Evolutionary conservation across 2,329 filamentous ascomycete species (phyloP), one percentile per base, ranked within the genome.

Genomic region (Ceratocystis papillata): DNA sequence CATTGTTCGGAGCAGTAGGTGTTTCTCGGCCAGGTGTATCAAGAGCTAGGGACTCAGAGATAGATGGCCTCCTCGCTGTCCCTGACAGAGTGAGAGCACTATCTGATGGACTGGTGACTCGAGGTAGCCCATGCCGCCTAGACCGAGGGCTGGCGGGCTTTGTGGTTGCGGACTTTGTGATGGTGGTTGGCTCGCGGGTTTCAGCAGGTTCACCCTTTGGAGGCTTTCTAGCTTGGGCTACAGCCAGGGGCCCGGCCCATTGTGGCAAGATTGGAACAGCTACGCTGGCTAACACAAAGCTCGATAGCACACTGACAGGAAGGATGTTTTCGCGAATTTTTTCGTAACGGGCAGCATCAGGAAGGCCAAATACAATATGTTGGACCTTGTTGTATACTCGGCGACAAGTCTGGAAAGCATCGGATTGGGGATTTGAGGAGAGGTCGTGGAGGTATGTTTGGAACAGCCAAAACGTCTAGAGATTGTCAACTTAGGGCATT

Each of bases 311-410:
- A 5, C 88, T 89, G 65, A 93, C 88, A 6, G 89, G 89, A 48
- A 93, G 75, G 5, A 88, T 81, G 74, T 94, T 94, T 75, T 93
- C 89, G 73, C 85, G 87, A 74, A 94, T 91, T 77, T 87, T 87
- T 71, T 90, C 87, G 70, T 85, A 80, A 67, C 85, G 82, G 68
- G 80, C 80, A 30, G 82, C 80, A 72, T 93, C 89, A 44, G 86
- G 81, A 28, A 88, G 80, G 22, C 89, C 89, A 74, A 94, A 94
- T 30, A 94, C 89, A 71, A 94, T 90, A 75, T 90, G 86, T 76
- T 94, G 89, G 48, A 94, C 88, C 76, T 90, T 90, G 77, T 94
- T 94, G 78, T 92, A 93, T 70, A 94, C 85, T 72, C 90, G 81
- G 68, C 88, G 84, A 73, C 89, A 93, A 62, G 88, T 93, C 76